These are phyloP conservation scores for Pestalotiopsis sp. DNA, from an alignment of 2,329 filamentous ascomycete species.

Conservation along the genomic window DNA sequence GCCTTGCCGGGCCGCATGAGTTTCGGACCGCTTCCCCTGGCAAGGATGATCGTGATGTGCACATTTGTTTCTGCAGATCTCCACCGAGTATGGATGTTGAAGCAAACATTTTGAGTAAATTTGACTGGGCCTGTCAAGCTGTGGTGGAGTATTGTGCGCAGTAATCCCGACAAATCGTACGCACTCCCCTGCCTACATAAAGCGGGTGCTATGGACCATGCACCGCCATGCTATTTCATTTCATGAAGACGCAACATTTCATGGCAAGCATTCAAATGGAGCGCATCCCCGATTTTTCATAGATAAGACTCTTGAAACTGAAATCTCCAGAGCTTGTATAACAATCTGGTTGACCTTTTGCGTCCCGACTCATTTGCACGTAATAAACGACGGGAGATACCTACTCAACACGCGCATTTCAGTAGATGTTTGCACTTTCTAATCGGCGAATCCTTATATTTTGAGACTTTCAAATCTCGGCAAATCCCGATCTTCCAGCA, in stretches of 20 bases:
- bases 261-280: not conserved
- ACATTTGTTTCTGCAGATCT: not conserved
- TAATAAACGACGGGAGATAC: not conserved
- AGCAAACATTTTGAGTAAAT: not conserved
- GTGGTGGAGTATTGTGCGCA: too few species aligned
- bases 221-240: not conserved
- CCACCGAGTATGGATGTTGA: not conserved
- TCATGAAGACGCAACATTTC: not conserved
- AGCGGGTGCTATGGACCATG: not conserved
- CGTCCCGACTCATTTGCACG: not conserved
- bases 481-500: too few species aligned
- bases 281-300: not conserved
- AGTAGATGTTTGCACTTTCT: not conserved
- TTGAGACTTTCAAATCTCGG: too few species aligned
- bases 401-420: not conserved
- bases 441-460: not conserved
- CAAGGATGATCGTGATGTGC: not conserved
- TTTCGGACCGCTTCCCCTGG: not conserved
- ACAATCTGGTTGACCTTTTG: not conserved
- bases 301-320: not conserved
- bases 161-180: not conserved
- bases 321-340: not conserved
- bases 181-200: not conserved
- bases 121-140: too few species aligned
- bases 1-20: not conserved